phyloP scores from a whole-genome alignment of 2,329 filamentous ascomycete genomes.

The Hypoxylon rubiginosum region DNA sequence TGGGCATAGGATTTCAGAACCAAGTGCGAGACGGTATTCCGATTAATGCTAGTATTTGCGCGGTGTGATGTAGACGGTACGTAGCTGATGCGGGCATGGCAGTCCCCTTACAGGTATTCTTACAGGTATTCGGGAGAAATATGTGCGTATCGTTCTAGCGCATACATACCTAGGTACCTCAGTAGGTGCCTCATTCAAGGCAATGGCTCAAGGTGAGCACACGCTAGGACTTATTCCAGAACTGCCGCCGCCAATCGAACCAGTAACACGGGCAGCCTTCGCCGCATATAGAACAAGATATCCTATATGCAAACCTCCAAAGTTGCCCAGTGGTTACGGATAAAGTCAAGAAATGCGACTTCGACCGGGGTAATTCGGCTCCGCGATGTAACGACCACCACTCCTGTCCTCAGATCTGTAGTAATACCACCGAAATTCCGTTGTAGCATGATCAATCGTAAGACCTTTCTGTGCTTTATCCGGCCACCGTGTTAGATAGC shows the following conservation, averaged over 20 bases:
- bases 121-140: neutral
- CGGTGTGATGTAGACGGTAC: neutral
- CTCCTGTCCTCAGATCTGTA: conserved; percentile 2
- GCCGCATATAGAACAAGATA: conserved; percentile 9
- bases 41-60: neutral
- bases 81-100: neutral
- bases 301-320: conserved; percentile 6
- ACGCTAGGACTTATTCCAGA: neutral
- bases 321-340: conserved; percentile 17
- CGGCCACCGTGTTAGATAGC: neutral
- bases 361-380: conserved; percentile 24
- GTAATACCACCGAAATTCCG: conserved; percentile 11
- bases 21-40: neutral
- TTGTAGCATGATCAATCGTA: conserved; percentile 5
- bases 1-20: neutral
- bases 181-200: neutral
- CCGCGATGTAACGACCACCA: conserved; percentile 18
- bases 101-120: neutral
- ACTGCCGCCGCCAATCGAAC: neutral
- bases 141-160: neutral
- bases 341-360: conserved; percentile 35
- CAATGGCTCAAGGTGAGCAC: neutral
- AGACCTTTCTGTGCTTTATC: conserved; percentile 17
- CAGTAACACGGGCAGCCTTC: conserved; percentile 15
- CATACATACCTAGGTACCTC: too few species aligned